These are phyloP conservation scores for Mesotaenium endlicherianum DNA, from an alignment of 139 green algal genomes.

Conservation along the genomic window DNA sequence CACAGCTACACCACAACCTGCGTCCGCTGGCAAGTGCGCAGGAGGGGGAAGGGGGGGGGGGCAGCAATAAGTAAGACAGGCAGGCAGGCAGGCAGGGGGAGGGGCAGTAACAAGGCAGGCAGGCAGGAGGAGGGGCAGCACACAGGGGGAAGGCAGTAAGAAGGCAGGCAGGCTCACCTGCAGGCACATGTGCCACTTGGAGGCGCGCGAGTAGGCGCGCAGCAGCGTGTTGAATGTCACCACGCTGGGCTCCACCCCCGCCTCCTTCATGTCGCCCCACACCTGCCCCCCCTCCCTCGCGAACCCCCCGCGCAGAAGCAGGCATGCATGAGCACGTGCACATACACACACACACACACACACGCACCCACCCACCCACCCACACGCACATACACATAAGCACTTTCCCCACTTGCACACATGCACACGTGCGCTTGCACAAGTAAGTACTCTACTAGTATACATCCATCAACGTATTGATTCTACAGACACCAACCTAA, in stretches of 20 bases:
- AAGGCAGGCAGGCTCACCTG: not conserved
- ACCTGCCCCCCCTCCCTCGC: too few species aligned
- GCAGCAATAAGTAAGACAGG: not conserved
- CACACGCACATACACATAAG: too few species aligned
- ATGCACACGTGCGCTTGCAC: too few species aligned
- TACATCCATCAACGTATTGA: too few species aligned
- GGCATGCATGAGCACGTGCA: too few species aligned
- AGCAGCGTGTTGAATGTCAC: constrained; percentile 44
- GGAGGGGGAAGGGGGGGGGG: not conserved
- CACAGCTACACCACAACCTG: not conserved
- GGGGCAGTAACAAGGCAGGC: not conserved
- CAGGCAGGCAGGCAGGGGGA: not conserved
- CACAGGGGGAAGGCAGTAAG: not conserved
- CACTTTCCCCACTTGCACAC: too few species aligned
- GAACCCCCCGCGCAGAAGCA: too few species aligned
- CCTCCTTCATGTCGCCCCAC: not conserved
- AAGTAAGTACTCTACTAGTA: too few species aligned
- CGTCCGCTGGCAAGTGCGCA: not conserved
- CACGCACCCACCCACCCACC: too few species aligned
- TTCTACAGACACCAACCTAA: too few species aligned
- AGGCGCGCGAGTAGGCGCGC: not conserved
- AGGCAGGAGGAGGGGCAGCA: not conserved
- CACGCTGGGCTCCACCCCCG: constrained; percentile 11
- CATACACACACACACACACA: too few species aligned
- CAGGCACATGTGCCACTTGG: not conserved